These are phyloP conservation scores for Panaeolus cyanescens DNA, from an alignment of 768 basidiomycete genomes.

Conservation along the genomic window DNA sequence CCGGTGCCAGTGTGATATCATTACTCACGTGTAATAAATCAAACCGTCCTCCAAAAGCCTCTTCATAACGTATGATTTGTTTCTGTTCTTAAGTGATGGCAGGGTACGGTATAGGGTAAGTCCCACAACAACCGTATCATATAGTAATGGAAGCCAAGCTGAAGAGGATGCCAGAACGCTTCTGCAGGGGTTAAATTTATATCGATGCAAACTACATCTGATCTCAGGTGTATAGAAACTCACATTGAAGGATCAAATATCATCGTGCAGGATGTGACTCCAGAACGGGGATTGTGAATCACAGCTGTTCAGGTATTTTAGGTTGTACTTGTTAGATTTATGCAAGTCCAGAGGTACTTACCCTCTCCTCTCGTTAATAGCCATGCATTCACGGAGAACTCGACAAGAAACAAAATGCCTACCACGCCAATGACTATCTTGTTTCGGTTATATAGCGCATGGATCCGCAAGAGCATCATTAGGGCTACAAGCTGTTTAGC, in stretches of 20 bases:
- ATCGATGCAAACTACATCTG: not conserved
- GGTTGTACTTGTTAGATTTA: not conserved
- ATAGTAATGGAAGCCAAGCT: constrained; percentile 48
- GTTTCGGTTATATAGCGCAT: constrained; percentile 35
- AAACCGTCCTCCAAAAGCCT: constrained; percentile 44
- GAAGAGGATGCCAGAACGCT: constrained; percentile 43
- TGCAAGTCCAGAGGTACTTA: constrained; percentile 24
- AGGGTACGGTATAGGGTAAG: constrained; percentile 37
- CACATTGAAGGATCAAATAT: constrained; percentile 39
- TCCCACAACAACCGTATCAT: constrained; percentile 39
- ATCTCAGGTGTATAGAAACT: constrained; percentile 14
- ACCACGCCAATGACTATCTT: constrained; percentile 25
- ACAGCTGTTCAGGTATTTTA: constrained; percentile 27
- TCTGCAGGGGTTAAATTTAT: constrained; percentile 28
- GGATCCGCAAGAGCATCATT: constrained; percentile 58
- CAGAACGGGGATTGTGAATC: constrained; percentile 33
- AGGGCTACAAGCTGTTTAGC: constrained; percentile 24
- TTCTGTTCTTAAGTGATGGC: constrained; percentile 29
- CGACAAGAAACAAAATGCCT: constrained; percentile 38
- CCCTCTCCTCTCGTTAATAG: constrained; percentile 48
- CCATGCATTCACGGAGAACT: constrained; percentile 50
- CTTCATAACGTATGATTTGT: constrained; percentile 36
- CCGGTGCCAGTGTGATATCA: not conserved
- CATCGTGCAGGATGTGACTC: constrained; percentile 40
- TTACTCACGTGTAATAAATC: constrained; percentile 41